Evolutionary conservation across 129 eudicot genomes (phyloP).

Genomic region (Tagetes patula): DNA sequence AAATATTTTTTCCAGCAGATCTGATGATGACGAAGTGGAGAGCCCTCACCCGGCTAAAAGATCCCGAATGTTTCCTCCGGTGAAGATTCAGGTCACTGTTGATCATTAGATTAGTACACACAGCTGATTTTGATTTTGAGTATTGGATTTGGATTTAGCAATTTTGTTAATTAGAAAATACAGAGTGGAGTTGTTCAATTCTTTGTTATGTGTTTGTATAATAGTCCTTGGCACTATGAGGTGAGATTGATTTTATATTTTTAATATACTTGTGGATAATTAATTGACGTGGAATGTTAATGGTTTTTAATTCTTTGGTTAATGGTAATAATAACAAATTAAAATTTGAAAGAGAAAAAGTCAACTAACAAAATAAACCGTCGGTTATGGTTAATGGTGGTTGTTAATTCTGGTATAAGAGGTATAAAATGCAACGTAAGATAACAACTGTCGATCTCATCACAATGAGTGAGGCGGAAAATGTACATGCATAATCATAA

Average conservation of each 20-base stretch:
- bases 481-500: too few species aligned
- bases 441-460: too few species aligned
- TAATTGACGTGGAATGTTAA: not conserved
- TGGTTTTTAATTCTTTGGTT: too few species aligned
- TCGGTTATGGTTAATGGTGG: too few species aligned
- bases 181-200: slow-evolving; percentile 15
- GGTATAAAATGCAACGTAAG: too few species aligned
- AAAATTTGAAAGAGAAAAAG: too few species aligned
- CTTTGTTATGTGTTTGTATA: slow-evolving; percentile 4
- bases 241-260: not conserved
- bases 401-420: too few species aligned
- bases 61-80: slow-evolving; percentile 34
- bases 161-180: slow-evolving; percentile 24
- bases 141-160: not conserved
- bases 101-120: slow-evolving; percentile 14
- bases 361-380: too few species aligned
- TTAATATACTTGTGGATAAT: not conserved
- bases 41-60: slow-evolving; percentile 56
- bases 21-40: slow-evolving; percentile 45
- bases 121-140: not conserved
- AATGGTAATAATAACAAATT: too few species aligned
- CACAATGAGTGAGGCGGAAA: too few species aligned
- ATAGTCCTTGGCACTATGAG: not conserved
- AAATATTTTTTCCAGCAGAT: slow-evolving; percentile 16
- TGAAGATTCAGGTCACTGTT: not conserved